Percentiles rank a stretch among this genome's conserved stretches.
Evolutionary conservation across 345 rosid species (phyloP).

Genomic region (Excoecaria cochinchinensis): DNA sequence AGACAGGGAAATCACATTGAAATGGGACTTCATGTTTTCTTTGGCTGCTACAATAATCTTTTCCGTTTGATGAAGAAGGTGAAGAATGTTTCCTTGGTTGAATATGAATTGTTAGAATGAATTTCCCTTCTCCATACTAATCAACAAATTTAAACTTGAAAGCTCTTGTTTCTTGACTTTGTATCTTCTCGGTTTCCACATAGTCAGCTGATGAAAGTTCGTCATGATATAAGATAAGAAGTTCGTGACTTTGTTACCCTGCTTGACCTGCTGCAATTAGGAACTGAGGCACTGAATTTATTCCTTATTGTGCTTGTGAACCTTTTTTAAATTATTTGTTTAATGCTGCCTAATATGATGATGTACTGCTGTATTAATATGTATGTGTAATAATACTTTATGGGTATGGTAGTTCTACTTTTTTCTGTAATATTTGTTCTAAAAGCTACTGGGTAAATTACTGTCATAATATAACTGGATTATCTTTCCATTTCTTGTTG

Average conservation of each 20-base stretch:
- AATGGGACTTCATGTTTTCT: slow-evolving; percentile 99
- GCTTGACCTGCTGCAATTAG: too few relatives aligned
- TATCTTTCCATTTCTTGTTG: not conserved
- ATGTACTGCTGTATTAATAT: too few relatives aligned
- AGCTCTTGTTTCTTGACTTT: too few relatives aligned
- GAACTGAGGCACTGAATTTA: not conserved
- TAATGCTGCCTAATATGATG: not conserved
- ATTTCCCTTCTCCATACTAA: too few relatives aligned
- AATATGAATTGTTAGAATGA: too few relatives aligned
- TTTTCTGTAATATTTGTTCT: not conserved
- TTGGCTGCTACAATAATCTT: slow-evolving; percentile 97
- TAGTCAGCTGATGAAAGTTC: too few relatives aligned
- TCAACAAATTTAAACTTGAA: too few relatives aligned
- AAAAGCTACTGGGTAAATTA: not conserved
- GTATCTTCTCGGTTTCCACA: too few relatives aligned
- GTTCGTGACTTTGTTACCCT: too few relatives aligned
- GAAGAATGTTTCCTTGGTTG: slow-evolving; percentile 6
- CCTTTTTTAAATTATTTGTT: not conserved
- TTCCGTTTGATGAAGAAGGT: slow-evolving; percentile 98
- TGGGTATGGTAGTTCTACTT: not conserved
- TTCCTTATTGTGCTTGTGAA: too few relatives aligned
- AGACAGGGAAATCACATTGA: slow-evolving; percentile 86
- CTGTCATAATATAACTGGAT: not conserved
- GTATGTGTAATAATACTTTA: too few relatives aligned
- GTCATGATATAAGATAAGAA: too few relatives aligned